Base-by-base conservation (phyloP, 305 asterid genomes). In the Rubia tinctorum region DNA sequence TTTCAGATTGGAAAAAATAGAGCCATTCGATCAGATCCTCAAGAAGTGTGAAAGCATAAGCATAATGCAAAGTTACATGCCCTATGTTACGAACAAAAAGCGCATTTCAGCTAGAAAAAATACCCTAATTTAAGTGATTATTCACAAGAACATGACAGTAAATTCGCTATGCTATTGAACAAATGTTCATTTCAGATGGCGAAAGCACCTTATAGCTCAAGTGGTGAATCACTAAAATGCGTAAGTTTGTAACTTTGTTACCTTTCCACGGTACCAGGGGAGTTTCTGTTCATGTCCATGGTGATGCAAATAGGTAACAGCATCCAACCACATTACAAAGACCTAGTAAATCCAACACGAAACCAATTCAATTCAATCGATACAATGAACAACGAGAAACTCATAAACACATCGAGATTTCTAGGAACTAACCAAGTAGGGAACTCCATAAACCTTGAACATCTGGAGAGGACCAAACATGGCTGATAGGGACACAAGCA, bases 181-280 rank as follows among this genome's bases (percentile, higher is more conserved):
- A 22, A 58, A 7, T 0, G 64, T 58, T 20, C 34, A n/a, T 22
- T 20, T 58, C 34, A 23, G 7, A 8, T 22, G 34, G 27, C 34
- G 8, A 58, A 58, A 58, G 18, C 4, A 20, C 14, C 22, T 55
- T n/a, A n/a, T n/a, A n/a, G n/a, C n/a, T n/a, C n/a, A n/a, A n/a
- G n/a, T n/a, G n/a, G n/a, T n/a, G n/a, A n/a, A n/a, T n/a, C n/a
- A n/a, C n/a, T n/a, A 22, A 4, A 22, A 58, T 23, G 6, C 20
- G 18, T 23, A 22, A 58, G n/a, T 18, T 68, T 25, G 65, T 13
- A 20, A 42, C 6, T 15, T 53, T 47, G 40, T n/a, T 76, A 93
- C 97, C 97, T 89, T 87, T 70, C 97, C 97, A 20, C 99, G 95
- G 82, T 94, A 94, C 99, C 99, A 92, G 22, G 99, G 98, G 68